Evolutionary conservation across 2,329 filamentous ascomycete genomes (phyloP), one percentile per base, ranked within the genome.

Genomic region (Ophiocordyceps camponoti-saundersi): DNA sequence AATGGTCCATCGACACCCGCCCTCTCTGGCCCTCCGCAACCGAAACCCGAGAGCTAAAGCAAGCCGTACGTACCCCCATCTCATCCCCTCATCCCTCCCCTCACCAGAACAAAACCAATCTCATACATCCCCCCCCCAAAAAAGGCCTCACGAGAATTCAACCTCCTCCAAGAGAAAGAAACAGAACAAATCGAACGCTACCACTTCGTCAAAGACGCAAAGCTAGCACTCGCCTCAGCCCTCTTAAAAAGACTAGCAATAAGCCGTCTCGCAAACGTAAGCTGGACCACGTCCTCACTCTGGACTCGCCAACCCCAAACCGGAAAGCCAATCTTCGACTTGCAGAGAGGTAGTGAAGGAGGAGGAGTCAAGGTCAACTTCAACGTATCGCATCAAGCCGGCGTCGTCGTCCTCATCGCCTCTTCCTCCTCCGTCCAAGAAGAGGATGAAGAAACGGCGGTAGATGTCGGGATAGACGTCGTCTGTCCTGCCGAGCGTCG

Each of bases 381-480:
- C 70, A 90, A 90, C 62, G 73, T 89, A 47, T 81, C 77, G 43
- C 85, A 90, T 61, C 85, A 90, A 66, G 80, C 80, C 10, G 84
- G 85, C 2, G 65, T 90, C 16, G 84, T 88, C 0, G 75, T 75
- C 2, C 66, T 89, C 29, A 70, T 82, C 13, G 80, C 80, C 15
- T 64, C 70, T 3, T 64, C 70, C 3, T 58, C 61, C 41, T 56
- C 63, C 20, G 30, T 16, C 1, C 56, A 54, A 26, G 23, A 26
- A 26, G 23, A 26, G 8, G 23, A 26, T 8, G 23, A 26, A 8
- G 8, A 26, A 26, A 26, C 8, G 3, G 48, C 8, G 3, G 48
- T 60, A 2, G 64, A 82, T 43, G 70, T 87, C 0, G 85, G 85
- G 43, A 74, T 83, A 3, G 85, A 90, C 59, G 69, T 90, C n/a